A percentile compares a stretch with the other conserved stretches of the same genome.
These are phyloP conservation scores for Verticillium albo-atrum DNA, from an alignment of 2,329 filamentous ascomycete species.

Conservation along the genomic window DNA sequence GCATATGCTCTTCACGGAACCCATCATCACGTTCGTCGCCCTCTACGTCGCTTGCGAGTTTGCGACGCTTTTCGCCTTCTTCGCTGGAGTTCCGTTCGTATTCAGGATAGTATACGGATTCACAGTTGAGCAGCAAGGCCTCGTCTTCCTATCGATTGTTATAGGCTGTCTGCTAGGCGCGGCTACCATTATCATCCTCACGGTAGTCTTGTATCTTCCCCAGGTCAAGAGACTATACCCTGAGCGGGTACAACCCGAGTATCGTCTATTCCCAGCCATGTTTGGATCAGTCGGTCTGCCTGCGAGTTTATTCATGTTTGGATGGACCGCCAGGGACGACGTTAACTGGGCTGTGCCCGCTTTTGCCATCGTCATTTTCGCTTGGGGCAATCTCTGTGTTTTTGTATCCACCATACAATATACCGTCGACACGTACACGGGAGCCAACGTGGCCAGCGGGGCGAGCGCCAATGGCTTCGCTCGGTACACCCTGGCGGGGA, in stretches of 20 bases:
- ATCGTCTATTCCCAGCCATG: conserved; percentile 56
- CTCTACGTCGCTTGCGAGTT: conserved; percentile 48
- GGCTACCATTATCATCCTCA: conserved; percentile 34
- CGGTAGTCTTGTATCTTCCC: conserved; percentile 34
- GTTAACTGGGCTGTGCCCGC: conserved; percentile 47
- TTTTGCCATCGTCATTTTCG: conserved; percentile 50
- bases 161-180: conserved; percentile 40
- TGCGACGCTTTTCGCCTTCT: conserved; percentile 48
- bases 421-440: conserved; percentile 51
- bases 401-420: conserved; percentile 52
- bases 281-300: conserved; percentile 48
- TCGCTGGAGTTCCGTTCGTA: conserved; percentile 44
- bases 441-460: conserved; percentile 51
- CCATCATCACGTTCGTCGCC: conserved; percentile 54
- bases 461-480: conserved; percentile 55
- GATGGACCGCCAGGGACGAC: conserved; percentile 44
- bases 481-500: conserved; percentile 49
- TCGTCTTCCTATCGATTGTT: conserved; percentile 41
- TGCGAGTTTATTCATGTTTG: conserved; percentile 58
- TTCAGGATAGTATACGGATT: conserved; percentile 42
- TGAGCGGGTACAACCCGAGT: conserved; percentile 43
- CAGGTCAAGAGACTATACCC: conserved; percentile 25
- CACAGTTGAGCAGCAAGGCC: conserved; percentile 31
- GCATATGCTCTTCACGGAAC: conserved; percentile 57
- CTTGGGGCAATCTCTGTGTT: conserved; percentile 55